Percentiles rank a stretch among this genome's conserved stretches.
phyloP scores from a whole-genome alignment of 2,329 filamentous ascomycete genomes.

The Teratosphaeria destructans region DNA sequence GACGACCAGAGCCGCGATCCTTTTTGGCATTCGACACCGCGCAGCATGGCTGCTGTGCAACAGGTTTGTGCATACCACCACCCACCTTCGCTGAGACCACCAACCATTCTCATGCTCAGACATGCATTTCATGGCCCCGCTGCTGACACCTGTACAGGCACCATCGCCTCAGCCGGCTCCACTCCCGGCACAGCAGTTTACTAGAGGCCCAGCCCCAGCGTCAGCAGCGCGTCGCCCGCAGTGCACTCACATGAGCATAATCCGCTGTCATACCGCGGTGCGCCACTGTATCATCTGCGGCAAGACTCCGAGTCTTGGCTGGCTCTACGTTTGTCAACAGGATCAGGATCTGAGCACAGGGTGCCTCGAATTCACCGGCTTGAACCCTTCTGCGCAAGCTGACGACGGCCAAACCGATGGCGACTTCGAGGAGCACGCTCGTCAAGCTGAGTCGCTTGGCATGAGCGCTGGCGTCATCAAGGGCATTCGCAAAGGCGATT shows the following conservation, averaged over 20 bases:
- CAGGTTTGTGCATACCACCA: conserved; percentile 10
- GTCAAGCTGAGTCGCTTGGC: conserved; percentile 16
- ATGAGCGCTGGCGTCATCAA: conserved; percentile 32
- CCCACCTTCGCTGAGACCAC: background rate
- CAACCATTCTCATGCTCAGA: background rate
- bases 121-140: background rate
- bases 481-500: conserved; percentile 32
- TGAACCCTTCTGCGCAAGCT: background rate
- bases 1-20: conserved; percentile 5
- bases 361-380: background rate
- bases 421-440: conserved; percentile 13
- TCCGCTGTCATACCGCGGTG: conserved; percentile 48
- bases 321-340: conserved; percentile 63
- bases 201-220: background rate
- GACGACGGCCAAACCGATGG: conserved; percentile 7
- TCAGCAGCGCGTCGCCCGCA: conserved; percentile 15
- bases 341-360: conserved; percentile 32
- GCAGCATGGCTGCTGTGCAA: conserved; percentile 13
- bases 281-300: conserved; percentile 39
- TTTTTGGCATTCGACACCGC: conserved; percentile 13
- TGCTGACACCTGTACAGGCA: background rate
- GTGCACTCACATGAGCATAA: conserved; percentile 62
- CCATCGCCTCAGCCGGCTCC: conserved; percentile 4
- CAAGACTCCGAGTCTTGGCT: conserved; percentile 49
- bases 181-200: conserved; percentile 6